Evolutionary conservation across 2,329 filamentous ascomycete genomes (phyloP).

Genomic region (Penicillium expansum): DNA sequence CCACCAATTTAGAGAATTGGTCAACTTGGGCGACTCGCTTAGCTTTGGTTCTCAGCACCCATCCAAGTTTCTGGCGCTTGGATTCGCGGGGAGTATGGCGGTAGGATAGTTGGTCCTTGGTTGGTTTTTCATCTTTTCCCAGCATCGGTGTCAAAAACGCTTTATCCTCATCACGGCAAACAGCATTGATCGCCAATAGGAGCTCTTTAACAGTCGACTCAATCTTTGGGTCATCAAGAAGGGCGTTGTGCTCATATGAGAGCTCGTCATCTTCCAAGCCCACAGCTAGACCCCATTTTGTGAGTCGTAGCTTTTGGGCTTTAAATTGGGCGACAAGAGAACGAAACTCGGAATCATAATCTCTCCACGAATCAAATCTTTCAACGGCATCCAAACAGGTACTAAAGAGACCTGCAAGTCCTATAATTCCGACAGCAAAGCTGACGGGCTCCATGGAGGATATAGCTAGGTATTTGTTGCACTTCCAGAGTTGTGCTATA

Average conservation of each 20-base stretch:
- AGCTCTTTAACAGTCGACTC: background rate
- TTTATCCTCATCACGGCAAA: slow-evolving; percentile 2
- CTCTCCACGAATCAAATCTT: slow-evolving; percentile 3
- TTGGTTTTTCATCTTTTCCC: background rate
- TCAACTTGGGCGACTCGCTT: slow-evolving; percentile 4
- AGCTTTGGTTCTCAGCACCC: slow-evolving; percentile 2
- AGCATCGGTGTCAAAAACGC: background rate
- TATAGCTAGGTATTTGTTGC: too few species aligned
- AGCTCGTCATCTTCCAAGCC: background rate
- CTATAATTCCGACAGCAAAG: slow-evolving; percentile 7
- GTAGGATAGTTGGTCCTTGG: background rate
- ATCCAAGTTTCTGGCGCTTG: slow-evolving; percentile 4
- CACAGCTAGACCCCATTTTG: slow-evolving; percentile 6
- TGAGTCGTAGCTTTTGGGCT: slow-evolving; percentile 7
- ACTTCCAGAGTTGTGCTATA: too few species aligned
- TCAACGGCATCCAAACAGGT: slow-evolving; percentile 7
- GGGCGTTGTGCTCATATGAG: slow-evolving; percentile 1
- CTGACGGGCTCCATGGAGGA: slow-evolving; percentile 33
- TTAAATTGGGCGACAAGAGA: slow-evolving; percentile 6
- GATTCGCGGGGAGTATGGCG: background rate
- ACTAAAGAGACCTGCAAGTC: slow-evolving; percentile 9
- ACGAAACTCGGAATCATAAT: slow-evolving; percentile 3
- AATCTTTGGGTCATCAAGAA: slow-evolving; percentile 7
- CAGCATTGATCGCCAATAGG: background rate
- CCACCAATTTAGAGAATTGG: slow-evolving; percentile 4